phyloP scores from a whole-genome alignment of 305 asterid genomes.

The Withania somnifera region DNA sequence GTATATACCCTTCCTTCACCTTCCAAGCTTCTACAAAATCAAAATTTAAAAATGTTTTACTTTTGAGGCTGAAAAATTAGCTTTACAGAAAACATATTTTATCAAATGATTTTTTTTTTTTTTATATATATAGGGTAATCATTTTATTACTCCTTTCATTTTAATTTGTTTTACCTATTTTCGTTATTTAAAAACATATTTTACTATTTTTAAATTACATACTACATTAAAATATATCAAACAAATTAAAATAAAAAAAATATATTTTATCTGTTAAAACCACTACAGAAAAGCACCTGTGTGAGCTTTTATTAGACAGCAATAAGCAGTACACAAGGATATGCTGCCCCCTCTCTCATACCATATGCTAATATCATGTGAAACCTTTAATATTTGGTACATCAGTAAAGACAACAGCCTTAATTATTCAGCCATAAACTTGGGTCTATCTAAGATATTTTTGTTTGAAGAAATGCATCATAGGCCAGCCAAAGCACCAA shows the following conservation, averaged over 20 bases:
- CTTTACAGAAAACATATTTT: not conserved
- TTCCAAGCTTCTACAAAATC: not conserved
- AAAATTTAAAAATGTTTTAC: not conserved
- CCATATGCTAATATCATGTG: not conserved
- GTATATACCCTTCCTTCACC: constrained; percentile 7
- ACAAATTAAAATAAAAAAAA: not conserved
- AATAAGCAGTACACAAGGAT: not conserved
- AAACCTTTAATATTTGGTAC: not conserved
- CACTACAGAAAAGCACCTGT: not conserved
- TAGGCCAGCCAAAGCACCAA: not conserved
- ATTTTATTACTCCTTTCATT: no score
- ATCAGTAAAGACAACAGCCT: not conserved
- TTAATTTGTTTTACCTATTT: no score
- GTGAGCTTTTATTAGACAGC: not conserved
- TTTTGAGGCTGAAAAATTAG: not conserved
- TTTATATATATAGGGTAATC: no score
- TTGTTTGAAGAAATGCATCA: not conserved
- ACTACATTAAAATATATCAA: no score
- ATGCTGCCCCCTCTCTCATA: not conserved
- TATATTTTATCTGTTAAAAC: not conserved
- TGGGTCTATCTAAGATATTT: not conserved
- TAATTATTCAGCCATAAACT: not conserved
- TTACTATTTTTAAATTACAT: no score
- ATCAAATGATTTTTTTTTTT: not conserved
- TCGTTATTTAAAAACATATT: no score